These are phyloP conservation scores for Pythium periplocum DNA, from an alignment of 352 stramenopile genomes.

Conservation along the genomic window DNA sequence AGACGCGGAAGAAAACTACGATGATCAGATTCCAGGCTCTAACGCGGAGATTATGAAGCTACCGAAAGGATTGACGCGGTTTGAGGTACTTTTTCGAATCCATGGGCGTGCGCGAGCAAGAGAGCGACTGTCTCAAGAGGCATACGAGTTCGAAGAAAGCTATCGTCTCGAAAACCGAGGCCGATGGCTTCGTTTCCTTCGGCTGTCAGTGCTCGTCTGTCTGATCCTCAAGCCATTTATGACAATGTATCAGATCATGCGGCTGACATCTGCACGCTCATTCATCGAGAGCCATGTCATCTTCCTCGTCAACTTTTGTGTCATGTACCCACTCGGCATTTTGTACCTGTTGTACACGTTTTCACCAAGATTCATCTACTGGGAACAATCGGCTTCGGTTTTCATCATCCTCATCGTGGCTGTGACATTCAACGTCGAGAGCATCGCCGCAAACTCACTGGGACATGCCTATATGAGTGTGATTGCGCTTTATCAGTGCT, in stretches of 20 bases:
- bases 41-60: constrained; percentile 65
- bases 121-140: constrained; percentile 36
- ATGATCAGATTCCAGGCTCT: constrained; percentile 8
- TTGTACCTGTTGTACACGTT: constrained; percentile 66
- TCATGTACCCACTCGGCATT: constrained; percentile 65
- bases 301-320: constrained; percentile 72
- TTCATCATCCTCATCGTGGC: constrained; percentile 50
- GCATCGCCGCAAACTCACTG: constrained; percentile 57
- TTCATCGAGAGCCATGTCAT: constrained; percentile 62
- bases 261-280: constrained; percentile 31
- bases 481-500: constrained; percentile 76
- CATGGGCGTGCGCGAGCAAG: constrained; percentile 23
- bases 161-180: constrained; percentile 64
- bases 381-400: constrained; percentile 48
- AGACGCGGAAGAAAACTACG: constrained; percentile 38
- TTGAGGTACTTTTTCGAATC: constrained; percentile 56
- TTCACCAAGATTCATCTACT: constrained; percentile 53
- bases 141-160: constrained; percentile 65
- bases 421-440: constrained; percentile 58
- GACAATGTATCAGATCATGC: constrained; percentile 66
- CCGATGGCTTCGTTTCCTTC: constrained; percentile 66
- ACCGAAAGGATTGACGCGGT: constrained; percentile 59
- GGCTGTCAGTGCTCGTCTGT: constrained; percentile 59
- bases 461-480: constrained; percentile 78
- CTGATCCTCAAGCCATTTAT: constrained; percentile 69